Conservation (phyloP, 371 early-diverging fungal species). For the Mucor velutinosus region DNA sequence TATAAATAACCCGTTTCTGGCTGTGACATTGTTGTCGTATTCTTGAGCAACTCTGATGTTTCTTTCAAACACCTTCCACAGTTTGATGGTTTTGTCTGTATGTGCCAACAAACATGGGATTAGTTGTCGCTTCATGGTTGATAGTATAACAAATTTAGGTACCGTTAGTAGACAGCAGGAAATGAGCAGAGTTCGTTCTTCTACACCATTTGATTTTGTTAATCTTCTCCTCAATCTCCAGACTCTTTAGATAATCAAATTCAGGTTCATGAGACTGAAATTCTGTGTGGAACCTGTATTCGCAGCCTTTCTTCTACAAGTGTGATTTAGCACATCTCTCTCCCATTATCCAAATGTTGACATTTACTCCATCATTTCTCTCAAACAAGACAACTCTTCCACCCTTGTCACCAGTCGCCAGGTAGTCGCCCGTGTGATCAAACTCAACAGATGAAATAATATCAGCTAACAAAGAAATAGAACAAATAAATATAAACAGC, state of each 20-base stretch:
- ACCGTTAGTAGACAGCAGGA: slow-evolving; percentile 97
- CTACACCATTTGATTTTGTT: slow-evolving; percentile 98
- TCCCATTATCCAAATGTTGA: background rate
- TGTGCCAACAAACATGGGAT: slow-evolving; percentile 26
- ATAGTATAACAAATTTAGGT: slow-evolving; percentile 9
- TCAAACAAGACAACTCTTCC: slow-evolving; percentile 98
- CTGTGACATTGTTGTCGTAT: slow-evolving; percentile 60
- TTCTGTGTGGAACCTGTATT: slow-evolving; percentile 98
- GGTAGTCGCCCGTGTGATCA: slow-evolving; percentile 94
- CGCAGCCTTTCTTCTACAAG: slow-evolving; percentile 95
- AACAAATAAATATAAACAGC: background rate
- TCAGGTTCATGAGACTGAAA: slow-evolving; percentile 99
- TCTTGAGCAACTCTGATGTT: slow-evolving; percentile 91
- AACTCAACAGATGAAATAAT: slow-evolving; percentile 98
- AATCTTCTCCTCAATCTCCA: slow-evolving; percentile 99
- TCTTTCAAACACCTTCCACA: slow-evolving; percentile 99
- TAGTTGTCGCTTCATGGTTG: background rate
- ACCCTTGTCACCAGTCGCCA: slow-evolving; percentile 97
- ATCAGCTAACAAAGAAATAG: slow-evolving; percentile 72
- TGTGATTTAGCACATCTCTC: background rate
- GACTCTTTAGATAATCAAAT: slow-evolving; percentile 99
- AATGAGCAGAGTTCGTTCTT: slow-evolving; percentile 93
- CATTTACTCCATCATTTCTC: slow-evolving; percentile 89
- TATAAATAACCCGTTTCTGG: slow-evolving; percentile 59
- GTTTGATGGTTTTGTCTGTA: slow-evolving; percentile 97